These are phyloP conservation scores for Dipodascus albidus DNA, from an alignment of 805 yeast species.

Conservation along the genomic window DNA sequence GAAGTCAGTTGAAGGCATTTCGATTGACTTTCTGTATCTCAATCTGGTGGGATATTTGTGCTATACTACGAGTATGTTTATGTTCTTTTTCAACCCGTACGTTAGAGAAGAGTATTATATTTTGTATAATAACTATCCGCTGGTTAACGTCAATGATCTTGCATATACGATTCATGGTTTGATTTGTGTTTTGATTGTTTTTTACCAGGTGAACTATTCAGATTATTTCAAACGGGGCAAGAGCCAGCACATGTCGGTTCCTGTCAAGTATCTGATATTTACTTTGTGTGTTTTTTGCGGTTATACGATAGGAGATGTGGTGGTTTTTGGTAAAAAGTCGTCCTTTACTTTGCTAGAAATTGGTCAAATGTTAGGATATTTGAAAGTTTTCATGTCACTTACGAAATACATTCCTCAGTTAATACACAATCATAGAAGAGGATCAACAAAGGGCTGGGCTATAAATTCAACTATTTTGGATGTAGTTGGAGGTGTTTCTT, in stretches of 20 bases:
- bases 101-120: slow-evolving; percentile 27
- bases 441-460: slow-evolving; percentile 37
- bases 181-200: slow-evolving; percentile 24
- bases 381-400: slow-evolving; percentile 34
- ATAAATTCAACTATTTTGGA: slow-evolving; percentile 31
- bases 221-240: slow-evolving; percentile 24
- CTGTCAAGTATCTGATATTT: slow-evolving; percentile 17
- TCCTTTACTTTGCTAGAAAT: slow-evolving; percentile 22
- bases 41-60: slow-evolving; percentile 27
- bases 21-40: slow-evolving; percentile 26
- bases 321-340: background rate
- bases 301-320: slow-evolving; percentile 13
- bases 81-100: slow-evolving; percentile 23
- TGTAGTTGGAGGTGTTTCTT: slow-evolving; percentile 31
- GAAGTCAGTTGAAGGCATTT: slow-evolving; percentile 27
- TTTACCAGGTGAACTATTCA: slow-evolving; percentile 29
- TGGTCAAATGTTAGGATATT: slow-evolving; percentile 32
- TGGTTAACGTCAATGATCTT: slow-evolving; percentile 33
- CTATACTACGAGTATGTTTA: slow-evolving; percentile 22
- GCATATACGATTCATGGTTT: slow-evolving; percentile 36
- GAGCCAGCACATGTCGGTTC: slow-evolving; percentile 19
- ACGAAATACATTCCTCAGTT: slow-evolving; percentile 41
- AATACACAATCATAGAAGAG: slow-evolving; percentile 29
- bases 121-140: slow-evolving; percentile 16
- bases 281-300: slow-evolving; percentile 8